Conservation (phyloP, 2,329 filamentous ascomycete species). For the Drechslerella dactyloides region DNA sequence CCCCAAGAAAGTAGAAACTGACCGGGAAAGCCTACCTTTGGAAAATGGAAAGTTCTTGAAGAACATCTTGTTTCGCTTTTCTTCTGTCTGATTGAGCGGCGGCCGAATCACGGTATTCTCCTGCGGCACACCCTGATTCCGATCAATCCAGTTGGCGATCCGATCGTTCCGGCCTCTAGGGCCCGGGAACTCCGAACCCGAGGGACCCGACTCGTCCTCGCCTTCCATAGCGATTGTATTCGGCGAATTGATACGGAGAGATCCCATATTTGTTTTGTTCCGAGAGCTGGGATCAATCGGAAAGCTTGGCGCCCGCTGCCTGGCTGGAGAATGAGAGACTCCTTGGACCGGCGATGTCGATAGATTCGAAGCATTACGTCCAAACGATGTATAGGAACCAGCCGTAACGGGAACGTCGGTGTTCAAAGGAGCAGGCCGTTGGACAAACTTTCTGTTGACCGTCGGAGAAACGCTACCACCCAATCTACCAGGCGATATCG, state of each 20-base stretch:
- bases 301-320: constrained; percentile 36
- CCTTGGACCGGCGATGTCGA: constrained; percentile 37
- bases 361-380: constrained; percentile 9
- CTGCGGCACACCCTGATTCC: constrained; percentile 42
- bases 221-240: constrained; percentile 25
- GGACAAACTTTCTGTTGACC: constrained; percentile 19
- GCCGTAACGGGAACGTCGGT: constrained; percentile 14
- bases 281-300: constrained; percentile 22
- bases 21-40: constrained; percentile 23
- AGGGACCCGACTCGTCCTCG: constrained; percentile 39
- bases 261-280: constrained; percentile 25
- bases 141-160: constrained; percentile 46
- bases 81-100: constrained; percentile 38
- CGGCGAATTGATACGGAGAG: constrained; percentile 34
- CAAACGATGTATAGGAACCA: constrained; percentile 30
- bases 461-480: constrained; percentile 25
- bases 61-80: constrained; percentile 43
- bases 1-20: not conserved
- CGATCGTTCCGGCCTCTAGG: constrained; percentile 36
- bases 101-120: constrained; percentile 47
- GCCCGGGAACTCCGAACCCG: constrained; percentile 19
- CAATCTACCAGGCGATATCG: constrained; percentile 18
- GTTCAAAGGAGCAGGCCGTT: constrained; percentile 33
- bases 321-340: constrained; percentile 25
- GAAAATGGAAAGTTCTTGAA: constrained; percentile 49